Conservation (phyloP, 2,329 filamentous ascomycete genomes). For the Phyllosticta citriasiana region DNA sequence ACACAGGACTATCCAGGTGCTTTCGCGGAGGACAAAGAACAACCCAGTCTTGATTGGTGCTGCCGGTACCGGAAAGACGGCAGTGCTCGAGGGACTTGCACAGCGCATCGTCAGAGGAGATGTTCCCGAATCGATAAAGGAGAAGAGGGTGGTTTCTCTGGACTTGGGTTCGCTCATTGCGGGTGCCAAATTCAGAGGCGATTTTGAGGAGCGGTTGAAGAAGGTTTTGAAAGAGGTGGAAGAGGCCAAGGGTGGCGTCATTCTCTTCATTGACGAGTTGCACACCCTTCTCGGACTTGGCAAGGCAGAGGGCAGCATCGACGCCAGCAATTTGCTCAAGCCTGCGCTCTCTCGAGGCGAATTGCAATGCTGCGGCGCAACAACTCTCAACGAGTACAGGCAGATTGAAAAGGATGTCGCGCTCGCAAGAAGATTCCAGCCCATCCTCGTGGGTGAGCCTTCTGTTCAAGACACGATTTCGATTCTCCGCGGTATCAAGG, state of each 20-base stretch:
- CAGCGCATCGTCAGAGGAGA: constrained; percentile 84
- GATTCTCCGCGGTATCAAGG: constrained; percentile 91
- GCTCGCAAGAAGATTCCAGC: constrained; percentile 83
- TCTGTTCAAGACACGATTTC: constrained; percentile 87
- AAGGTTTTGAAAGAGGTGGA: constrained; percentile 85
- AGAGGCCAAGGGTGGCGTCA: constrained; percentile 78
- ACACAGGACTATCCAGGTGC: constrained; percentile 84
- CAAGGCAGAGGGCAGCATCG: constrained; percentile 92
- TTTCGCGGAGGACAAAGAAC: constrained; percentile 90
- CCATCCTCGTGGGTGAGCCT: constrained; percentile 87
- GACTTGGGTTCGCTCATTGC: constrained; percentile 91
- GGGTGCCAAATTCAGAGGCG: constrained; percentile 87
- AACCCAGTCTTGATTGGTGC: constrained; percentile 90
- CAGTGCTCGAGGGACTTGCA: constrained; percentile 81
- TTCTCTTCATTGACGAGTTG: constrained; percentile 90
- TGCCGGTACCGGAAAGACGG: constrained; percentile 88
- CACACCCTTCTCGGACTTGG: constrained; percentile 86
- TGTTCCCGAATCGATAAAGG: constrained; percentile 90
- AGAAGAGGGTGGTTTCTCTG: constrained; percentile 78
- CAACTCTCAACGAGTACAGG: constrained; percentile 85
- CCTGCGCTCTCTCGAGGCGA: constrained; percentile 88
- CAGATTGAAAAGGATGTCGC: constrained; percentile 94
- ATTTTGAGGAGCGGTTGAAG: constrained; percentile 92
- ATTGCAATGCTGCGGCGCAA: constrained; percentile 90
- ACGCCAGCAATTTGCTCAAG: constrained; percentile 90